Evolutionary conservation across 257 asterid species (phyloP), one percentile per base, ranked within the genome.

Genomic region (Cinchona pubescens): DNA sequence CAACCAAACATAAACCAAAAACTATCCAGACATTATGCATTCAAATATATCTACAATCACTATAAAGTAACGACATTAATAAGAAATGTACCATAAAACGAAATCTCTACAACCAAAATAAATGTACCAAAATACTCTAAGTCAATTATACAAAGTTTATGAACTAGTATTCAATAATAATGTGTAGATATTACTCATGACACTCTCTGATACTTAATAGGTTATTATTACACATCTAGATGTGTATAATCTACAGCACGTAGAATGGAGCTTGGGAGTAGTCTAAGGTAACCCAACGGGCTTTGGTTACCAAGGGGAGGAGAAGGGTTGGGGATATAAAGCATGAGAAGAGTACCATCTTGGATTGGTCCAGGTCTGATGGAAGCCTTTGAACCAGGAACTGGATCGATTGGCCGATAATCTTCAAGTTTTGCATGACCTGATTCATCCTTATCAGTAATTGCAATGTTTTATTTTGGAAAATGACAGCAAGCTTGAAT

Each of bases 311-410:
- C 63, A 2, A 96, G 94, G 51, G 96, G 91, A 76, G 98, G 96
- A 27, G 93, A 76, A 48, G 94, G 96, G 75, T 77, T 86, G 1
- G 98, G 96, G 78, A 93, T 86, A 67, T 81, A 90, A 42, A 97
- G 98, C 90, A 85, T 81, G 34, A 91, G 85, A 66, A 97, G 98
- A 75, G 96, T 85, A 15, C 91, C 96, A 48, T 94, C 97, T 74
- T 90, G 94, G 75, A 94, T 83, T 3, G 97, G 96, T 51, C 91
- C 91, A 1, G 84, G 97, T 74, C 92, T 80, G 70, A 92, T 72
- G 2, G 90, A 83, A n/a, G 91, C 88, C 82, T 90, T 92, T 45
- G 94, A 88, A 76, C 84, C 92, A 4, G 98, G 97, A 43, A 79
- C 91, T 40, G 96, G 98, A 81, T 92, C 88, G 0, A 92, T 83